Evolutionary conservation across 2,329 filamentous ascomycete species (phyloP).

Genomic region (Alternaria sp.): DNA sequence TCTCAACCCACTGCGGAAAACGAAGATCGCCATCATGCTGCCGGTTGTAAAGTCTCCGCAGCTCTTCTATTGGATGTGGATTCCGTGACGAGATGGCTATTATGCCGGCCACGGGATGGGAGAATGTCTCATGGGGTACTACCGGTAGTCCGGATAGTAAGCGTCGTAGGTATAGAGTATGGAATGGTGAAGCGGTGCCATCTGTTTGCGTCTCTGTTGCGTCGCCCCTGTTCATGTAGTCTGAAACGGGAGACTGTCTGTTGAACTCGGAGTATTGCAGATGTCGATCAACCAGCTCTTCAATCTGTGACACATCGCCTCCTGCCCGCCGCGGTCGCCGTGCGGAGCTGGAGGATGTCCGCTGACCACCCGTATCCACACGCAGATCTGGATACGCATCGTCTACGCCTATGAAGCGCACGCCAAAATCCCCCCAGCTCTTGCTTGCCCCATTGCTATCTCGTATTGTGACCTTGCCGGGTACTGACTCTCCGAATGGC

Average conservation of each 20-base stretch:
- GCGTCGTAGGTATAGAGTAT: slow-evolving; percentile 82
- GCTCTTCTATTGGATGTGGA: slow-evolving; percentile 81
- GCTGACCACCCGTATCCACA: slow-evolving; percentile 34
- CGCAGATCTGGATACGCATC: slow-evolving; percentile 57
- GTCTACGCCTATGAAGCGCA: slow-evolving; percentile 81
- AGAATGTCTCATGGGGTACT: slow-evolving; percentile 88
- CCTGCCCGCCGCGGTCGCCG: slow-evolving; percentile 54
- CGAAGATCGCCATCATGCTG: slow-evolving; percentile 79
- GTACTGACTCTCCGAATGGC: slow-evolving; percentile 87
- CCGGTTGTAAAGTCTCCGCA: slow-evolving; percentile 82
- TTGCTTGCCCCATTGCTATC: slow-evolving; percentile 88
- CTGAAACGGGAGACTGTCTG: slow-evolving; percentile 45
- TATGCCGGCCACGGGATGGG: slow-evolving; percentile 91
- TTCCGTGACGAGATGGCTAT: slow-evolving; percentile 95
- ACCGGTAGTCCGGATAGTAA: slow-evolving; percentile 81
- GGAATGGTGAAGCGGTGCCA: slow-evolving; percentile 74
- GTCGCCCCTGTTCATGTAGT: slow-evolving; percentile 54
- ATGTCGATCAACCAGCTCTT: slow-evolving; percentile 81
- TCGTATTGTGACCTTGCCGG: slow-evolving; percentile 86
- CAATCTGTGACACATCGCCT: slow-evolving; percentile 72
- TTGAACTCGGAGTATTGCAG: slow-evolving; percentile 75
- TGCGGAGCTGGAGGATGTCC: slow-evolving; percentile 36
- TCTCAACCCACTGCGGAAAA: slow-evolving; percentile 85
- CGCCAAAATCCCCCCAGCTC: slow-evolving; percentile 86
- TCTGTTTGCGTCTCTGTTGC: slow-evolving; percentile 27